Evolutionary conservation across 2,329 filamentous ascomycete species (phyloP).

Genomic region (Aspergillus phoenicis): DNA sequence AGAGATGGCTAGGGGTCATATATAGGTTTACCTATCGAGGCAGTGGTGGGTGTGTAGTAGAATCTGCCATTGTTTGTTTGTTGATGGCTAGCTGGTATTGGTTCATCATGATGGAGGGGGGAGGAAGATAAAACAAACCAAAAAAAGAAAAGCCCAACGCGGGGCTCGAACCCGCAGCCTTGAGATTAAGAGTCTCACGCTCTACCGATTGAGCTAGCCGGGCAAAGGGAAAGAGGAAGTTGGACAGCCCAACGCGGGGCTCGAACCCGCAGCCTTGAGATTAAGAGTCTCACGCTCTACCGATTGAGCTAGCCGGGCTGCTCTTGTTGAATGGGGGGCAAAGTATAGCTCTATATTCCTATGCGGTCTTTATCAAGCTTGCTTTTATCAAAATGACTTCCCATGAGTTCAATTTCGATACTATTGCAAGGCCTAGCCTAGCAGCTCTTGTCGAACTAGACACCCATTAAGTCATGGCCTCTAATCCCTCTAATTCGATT

Average conservation of each 20-base stretch:
- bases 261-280: constrained; percentile 46
- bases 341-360: not conserved
- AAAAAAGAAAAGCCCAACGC: constrained; percentile 36
- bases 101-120: too few species aligned
- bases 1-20: too few species aligned
- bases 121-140: constrained; percentile 13
- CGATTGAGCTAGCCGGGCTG: constrained; percentile 55
- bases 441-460: too few species aligned
- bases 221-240: constrained; percentile 25
- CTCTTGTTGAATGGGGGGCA: constrained; percentile 7
- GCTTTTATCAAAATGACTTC: too few species aligned
- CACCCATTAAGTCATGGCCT: too few species aligned
- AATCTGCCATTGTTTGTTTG: too few species aligned
- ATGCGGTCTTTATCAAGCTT: too few species aligned
- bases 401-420: too few species aligned
- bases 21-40: too few species aligned
- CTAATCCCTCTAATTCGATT: too few species aligned
- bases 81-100: not conserved
- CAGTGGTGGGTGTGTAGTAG: too few species aligned
- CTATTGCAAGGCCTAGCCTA: too few species aligned
- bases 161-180: constrained; percentile 47
- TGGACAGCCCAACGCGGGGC: constrained; percentile 42
- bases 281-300: constrained; percentile 55
- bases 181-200: constrained; percentile 53
- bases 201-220: constrained; percentile 56